Evolutionary conservation across 306 rosid genomes (phyloP), one percentile per base, ranked within the genome.

Genomic region (Oemleria cerasiformis): DNA sequence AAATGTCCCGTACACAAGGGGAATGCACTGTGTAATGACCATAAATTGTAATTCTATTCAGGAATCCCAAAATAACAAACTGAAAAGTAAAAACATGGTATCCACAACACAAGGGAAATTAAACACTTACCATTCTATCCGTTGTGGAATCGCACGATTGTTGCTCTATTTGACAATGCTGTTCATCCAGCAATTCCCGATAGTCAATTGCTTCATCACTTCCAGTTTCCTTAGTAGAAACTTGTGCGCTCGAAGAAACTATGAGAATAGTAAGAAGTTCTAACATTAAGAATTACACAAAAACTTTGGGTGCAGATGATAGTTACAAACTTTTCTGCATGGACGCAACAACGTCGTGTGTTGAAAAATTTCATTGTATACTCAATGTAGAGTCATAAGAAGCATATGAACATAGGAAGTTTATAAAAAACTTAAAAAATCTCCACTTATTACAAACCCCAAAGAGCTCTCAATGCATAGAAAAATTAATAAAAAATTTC

Each of bases 161-260:
- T 50, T 73, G 79, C 71, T 79, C 77, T 39, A 73, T 68, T 45
- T 80, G 83, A 59, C 83, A 81, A 72, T 69, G 67, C 74, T 76
- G 88, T 64, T 79, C 80, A 68, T 79, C 81, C 63, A 67, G 70
- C 50, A 43, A 39, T 57, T 82, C 89, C 39, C 68, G 80, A 66
- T 67, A 61, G 53, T 86, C 80, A 76, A 75, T 66, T 38, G 81
- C 86, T 71, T 82, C 87, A 72, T 65, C 75, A 63, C 83, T 78
- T 76, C 65, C 82, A 75, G 65, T 41, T 68, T 77, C 87, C 73
- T 77, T 59, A 17, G 79, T 67, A 71, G 81, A 71, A 54, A 73
- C 79, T 62, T 74, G 79, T 9, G 42, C 74, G 87, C 84, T 82
- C 15, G 83, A 68, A 62, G 85, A 74, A 84, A 85, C 98, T 91